Evolutionary conservation across 345 rosid species (phyloP), one percentile per base, ranked within the genome.

Genomic region (Brassica incana): DNA sequence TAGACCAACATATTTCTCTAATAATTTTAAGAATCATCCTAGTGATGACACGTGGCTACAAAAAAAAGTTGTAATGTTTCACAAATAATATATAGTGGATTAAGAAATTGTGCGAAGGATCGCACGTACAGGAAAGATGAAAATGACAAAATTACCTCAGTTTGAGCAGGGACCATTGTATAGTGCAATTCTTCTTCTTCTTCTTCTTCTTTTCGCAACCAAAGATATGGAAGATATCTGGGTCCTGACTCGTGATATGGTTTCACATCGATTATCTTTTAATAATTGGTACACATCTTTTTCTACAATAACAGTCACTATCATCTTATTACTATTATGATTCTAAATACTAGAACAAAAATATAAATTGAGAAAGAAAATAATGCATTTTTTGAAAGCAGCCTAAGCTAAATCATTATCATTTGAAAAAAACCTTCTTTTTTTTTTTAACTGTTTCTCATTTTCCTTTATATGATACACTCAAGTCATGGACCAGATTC

Each of bases 221-320:
- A 72, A 78, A 78, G 77, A 78, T 78, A 62, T 78, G 7, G 54
- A 78, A 72, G 77, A 66, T 72, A 78, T 72, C 62, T 78, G 77
- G 72, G 72, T 36, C 72, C 77, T 56, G 50, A 65, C 50, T 71
- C 50, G 3, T 54, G 77, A 78, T 59, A 23, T 72, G 72, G 73
- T 66, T 40, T 72, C 68, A 29, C 52, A 45, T 65, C 10, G 27
- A 63, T 52, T 77, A 70, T 71, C 59, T 70, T 77, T 77, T 63
- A 23, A 18, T 35, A 33, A 18, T 70, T 77, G 59, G 33, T 64
- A 62, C 33, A 32, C 59, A 72, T 70, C 29, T 23, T 70, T 48
- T 48, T 45, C 29, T 65, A 18, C 18, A 77, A 23, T 78, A 64
- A 71, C 71, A 11, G 65, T 71, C 81, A 36, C 76, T 54, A 15